phyloP scores from a whole-genome alignment of 805 yeast genomes.

The Lachancea kluyveri region DNA sequence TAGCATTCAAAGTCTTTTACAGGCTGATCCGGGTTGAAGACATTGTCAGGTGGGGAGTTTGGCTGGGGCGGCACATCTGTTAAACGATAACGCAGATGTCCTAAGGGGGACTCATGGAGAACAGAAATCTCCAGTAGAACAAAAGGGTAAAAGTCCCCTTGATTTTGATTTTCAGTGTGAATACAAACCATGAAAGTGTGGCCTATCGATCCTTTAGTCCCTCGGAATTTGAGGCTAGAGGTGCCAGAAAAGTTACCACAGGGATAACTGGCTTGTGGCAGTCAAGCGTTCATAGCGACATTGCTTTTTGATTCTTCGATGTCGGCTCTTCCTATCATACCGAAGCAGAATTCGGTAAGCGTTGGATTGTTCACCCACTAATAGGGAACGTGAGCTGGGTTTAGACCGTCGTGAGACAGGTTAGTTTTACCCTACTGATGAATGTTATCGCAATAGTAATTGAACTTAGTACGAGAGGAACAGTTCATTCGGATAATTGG shows the following conservation, averaged over 20 bases:
- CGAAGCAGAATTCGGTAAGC: conserved; percentile 43
- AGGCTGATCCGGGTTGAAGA: conserved; percentile 32
- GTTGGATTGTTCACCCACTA: conserved; percentile 44
- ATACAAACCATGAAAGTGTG: conserved; percentile 43
- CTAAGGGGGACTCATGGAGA: conserved; percentile 42
- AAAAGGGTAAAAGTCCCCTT: conserved; percentile 42
- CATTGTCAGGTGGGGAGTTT: conserved; percentile 41
- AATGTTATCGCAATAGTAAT: conserved; percentile 35
- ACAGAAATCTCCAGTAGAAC: conserved; percentile 43
- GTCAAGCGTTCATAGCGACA: conserved; percentile 44
- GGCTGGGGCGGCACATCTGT: conserved; percentile 44
- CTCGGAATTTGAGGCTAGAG: conserved; percentile 41
- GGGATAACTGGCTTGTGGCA: conserved; percentile 42
- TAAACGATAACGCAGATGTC: conserved; percentile 43
- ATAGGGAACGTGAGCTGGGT: conserved; percentile 41
- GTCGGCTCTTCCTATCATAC: conserved; percentile 47
- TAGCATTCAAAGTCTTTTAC: conserved; percentile 31
- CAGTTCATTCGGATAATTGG: conserved; percentile 43
- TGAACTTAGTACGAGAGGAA: conserved; percentile 43
- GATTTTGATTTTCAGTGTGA: conserved; percentile 43
- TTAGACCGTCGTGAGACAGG: conserved; percentile 43
- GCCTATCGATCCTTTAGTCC: conserved; percentile 45
- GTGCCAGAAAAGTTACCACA: conserved; percentile 40
- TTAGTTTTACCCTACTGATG: conserved; percentile 41
- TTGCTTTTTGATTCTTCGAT: conserved; percentile 43